phyloP scores from a whole-genome alignment of 1,284 basidiomycete species.

The Testicularia cyperi region DNA sequence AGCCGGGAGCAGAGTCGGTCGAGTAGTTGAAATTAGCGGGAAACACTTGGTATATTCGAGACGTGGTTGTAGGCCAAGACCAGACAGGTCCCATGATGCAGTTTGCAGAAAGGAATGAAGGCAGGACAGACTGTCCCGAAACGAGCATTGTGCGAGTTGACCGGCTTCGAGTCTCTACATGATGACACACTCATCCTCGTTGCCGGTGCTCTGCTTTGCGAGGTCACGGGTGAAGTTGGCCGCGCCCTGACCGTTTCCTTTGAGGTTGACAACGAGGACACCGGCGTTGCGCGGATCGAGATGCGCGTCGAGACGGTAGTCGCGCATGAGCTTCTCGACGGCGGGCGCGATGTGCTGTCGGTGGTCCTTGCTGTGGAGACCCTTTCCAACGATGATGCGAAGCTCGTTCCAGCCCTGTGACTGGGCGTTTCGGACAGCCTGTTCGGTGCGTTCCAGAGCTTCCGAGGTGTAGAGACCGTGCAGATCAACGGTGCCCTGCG shows the following conservation, averaged over 20 bases:
- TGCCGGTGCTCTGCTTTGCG: slow-evolving; percentile 48
- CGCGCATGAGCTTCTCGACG: slow-evolving; percentile 81
- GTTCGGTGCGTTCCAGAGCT: slow-evolving; percentile 61
- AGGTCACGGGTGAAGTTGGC: slow-evolving; percentile 52
- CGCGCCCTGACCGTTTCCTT: slow-evolving; percentile 61
- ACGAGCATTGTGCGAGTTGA: no score
- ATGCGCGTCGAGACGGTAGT: slow-evolving; percentile 75
- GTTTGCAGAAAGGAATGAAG: no score
- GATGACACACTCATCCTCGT: slow-evolving; percentile 46
- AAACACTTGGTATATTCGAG: no score
- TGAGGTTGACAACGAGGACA: slow-evolving; percentile 80
- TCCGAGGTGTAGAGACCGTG: slow-evolving; percentile 93
- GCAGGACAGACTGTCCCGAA: no score
- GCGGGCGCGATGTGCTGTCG: slow-evolving; percentile 89
- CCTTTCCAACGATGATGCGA: slow-evolving; percentile 81
- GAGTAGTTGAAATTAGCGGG: no score
- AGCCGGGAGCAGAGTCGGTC: no score
- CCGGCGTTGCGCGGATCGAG: slow-evolving; percentile 81
- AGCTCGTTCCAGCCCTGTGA: slow-evolving; percentile 70
- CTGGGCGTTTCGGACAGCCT: slow-evolving; percentile 72
- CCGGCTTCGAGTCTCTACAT: slow-evolving; percentile 25
- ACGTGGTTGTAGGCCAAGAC: no score
- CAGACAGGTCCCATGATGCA: no score
- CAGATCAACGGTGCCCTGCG: slow-evolving; percentile 64
- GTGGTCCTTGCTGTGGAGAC: slow-evolving; percentile 78